These are phyloP conservation scores for Pholiota adiposa DNA, from an alignment of 1,284 basidiomycete species.

Conservation along the genomic window DNA sequence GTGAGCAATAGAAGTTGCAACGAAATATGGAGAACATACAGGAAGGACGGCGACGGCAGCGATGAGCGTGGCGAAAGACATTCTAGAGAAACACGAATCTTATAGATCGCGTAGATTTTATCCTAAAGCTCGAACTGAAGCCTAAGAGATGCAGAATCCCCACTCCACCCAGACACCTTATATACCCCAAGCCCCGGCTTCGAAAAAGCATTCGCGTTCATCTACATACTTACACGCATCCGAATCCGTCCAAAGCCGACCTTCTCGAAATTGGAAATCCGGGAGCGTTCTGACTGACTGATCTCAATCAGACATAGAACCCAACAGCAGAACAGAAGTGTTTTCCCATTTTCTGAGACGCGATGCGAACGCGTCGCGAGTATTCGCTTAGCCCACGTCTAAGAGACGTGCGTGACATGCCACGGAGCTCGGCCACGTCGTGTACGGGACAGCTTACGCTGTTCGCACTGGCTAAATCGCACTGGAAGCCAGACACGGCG, in stretches of 20 bases:
- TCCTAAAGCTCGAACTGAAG: background rate
- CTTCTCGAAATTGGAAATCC: background rate
- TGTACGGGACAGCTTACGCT: background rate
- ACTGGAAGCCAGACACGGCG: too few relatives aligned
- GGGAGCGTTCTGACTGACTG: background rate
- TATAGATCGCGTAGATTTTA: background rate
- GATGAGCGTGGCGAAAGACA: conserved; percentile 3
- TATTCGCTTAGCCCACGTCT: background rate
- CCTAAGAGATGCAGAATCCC: background rate
- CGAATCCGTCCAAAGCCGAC: background rate
- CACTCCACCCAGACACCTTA: background rate
- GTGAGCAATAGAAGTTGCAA: background rate
- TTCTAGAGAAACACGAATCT: background rate
- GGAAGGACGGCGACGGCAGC: conserved; percentile 1
- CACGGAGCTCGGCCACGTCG: conserved; percentile 7
- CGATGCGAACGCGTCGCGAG: background rate
- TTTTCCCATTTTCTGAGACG: background rate
- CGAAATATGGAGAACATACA: background rate
- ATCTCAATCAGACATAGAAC: conserved; percentile 3
- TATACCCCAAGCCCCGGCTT: background rate
- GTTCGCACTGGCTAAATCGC: too few relatives aligned
- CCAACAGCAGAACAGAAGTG: background rate
- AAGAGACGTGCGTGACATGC: background rate
- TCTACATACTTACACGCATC: too few relatives aligned
- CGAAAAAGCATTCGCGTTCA: background rate